Conservation (phyloP, 345 rosid species). For the Eutrema yunnanense region DNA sequence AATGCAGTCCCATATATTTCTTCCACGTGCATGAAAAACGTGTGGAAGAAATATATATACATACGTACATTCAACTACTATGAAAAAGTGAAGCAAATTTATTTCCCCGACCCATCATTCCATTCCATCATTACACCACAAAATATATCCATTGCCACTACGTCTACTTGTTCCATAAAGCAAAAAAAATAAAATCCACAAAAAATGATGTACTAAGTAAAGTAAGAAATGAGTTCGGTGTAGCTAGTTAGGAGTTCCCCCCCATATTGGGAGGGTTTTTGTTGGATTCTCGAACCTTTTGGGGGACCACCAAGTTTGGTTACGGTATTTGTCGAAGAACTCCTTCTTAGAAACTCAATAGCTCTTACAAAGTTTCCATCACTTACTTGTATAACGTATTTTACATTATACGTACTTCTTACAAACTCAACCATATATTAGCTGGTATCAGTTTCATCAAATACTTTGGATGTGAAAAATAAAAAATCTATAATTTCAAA, state of each 20-base stretch:
- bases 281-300: constrained; percentile 16
- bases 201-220: neutral
- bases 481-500: neutral
- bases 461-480: neutral
- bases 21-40: neutral
- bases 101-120: neutral
- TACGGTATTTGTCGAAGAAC: neutral
- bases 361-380: constrained; percentile 10
- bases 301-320: constrained; percentile 18
- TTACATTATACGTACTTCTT: neutral
- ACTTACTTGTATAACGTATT: neutral
- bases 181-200: neutral
- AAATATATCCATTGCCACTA: no score
- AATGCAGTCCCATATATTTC: neutral
- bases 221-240: neutral
- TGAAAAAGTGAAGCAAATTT: neutral
- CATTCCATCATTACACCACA: neutral
- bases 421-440: neutral
- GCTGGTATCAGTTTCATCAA: constrained; percentile 1
- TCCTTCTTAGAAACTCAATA: neutral
- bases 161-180: no score
- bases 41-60: neutral
- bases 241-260: neutral
- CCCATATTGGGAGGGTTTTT: neutral
- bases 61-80: neutral